Conservation (phyloP, 108 stramenopile species). For the Tribonema minus region DNA sequence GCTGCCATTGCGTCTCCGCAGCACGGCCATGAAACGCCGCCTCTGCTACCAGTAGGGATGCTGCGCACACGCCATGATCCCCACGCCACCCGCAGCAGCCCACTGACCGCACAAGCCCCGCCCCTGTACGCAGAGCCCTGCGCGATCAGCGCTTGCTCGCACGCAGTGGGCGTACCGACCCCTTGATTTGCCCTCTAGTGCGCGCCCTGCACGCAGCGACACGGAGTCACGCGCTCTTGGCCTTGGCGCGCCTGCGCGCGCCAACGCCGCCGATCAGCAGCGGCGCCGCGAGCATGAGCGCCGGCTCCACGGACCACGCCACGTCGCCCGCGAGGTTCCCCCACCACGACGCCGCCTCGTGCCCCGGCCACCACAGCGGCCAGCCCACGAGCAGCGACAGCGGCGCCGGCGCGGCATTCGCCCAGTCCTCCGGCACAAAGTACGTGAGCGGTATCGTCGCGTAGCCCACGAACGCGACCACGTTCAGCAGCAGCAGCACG, state of each 20-base stretch:
- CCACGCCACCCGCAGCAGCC: too few relatives aligned
- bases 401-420: background rate
- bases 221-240: background rate
- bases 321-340: slow-evolving; percentile 28
- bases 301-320: slow-evolving; percentile 29
- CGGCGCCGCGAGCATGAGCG: slow-evolving; percentile 10
- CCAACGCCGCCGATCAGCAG: background rate
- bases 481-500: slow-evolving; percentile 25
- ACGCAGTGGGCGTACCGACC: too few relatives aligned
- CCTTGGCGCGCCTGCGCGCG: background rate
- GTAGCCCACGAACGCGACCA: slow-evolving; percentile 33
- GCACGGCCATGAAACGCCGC: too few relatives aligned
- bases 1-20: too few relatives aligned
- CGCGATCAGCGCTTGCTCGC: too few relatives aligned
- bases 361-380: background rate
- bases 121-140: too few relatives aligned
- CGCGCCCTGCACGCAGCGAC: too few relatives aligned
- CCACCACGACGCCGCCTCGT: slow-evolving; percentile 16
- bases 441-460: slow-evolving; percentile 18
- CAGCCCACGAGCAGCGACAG: background rate
- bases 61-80: too few relatives aligned
- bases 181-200: too few relatives aligned
- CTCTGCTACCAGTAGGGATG: too few relatives aligned
- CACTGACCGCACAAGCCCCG: too few relatives aligned
- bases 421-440: background rate